Evolutionary conservation across 345 rosid species (phyloP).

Genomic region (Camelina laxa): DNA sequence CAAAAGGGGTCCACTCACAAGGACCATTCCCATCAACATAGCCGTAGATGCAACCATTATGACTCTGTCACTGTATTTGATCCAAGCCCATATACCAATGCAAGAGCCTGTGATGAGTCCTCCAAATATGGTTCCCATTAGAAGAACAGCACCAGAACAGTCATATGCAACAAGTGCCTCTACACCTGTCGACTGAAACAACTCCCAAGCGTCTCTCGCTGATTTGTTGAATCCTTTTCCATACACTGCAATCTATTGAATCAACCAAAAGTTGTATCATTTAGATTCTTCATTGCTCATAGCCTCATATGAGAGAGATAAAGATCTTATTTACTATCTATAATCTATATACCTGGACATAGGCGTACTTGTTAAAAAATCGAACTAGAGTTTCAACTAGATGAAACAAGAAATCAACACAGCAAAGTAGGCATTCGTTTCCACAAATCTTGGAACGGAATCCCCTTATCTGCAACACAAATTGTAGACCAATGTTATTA

Average conservation of each 20-base stretch:
- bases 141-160: slow-evolving; percentile 91
- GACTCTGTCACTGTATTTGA: slow-evolving; percentile 61
- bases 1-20: slow-evolving; percentile 55
- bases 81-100: slow-evolving; percentile 84
- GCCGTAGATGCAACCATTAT: slow-evolving; percentile 91
- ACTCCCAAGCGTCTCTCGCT: slow-evolving; percentile 98
- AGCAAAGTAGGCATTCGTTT: slow-evolving; percentile 95
- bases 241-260: slow-evolving; percentile 72
- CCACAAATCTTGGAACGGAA: slow-evolving; percentile 92
- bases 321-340: not conserved
- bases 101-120: slow-evolving; percentile 94
- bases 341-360: slow-evolving; percentile 73
- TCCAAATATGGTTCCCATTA: slow-evolving; percentile 87
- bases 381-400: slow-evolving; percentile 98
- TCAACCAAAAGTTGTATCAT: not conserved
- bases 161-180: slow-evolving; percentile 96
- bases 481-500: not conserved
- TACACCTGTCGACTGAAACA: slow-evolving; percentile 97
- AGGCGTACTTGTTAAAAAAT: slow-evolving; percentile 94
- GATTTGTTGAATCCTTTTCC: slow-evolving; percentile 95
- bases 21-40: slow-evolving; percentile 96
- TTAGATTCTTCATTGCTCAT: slow-evolving; percentile 11
- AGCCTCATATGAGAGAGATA: not conserved
- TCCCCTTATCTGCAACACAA: slow-evolving; percentile 75
- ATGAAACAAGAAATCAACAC: slow-evolving; percentile 88